Evolutionary conservation across 2,329 filamentous ascomycete genomes (phyloP).

Genomic region (Aspergillus floridensis): DNA sequence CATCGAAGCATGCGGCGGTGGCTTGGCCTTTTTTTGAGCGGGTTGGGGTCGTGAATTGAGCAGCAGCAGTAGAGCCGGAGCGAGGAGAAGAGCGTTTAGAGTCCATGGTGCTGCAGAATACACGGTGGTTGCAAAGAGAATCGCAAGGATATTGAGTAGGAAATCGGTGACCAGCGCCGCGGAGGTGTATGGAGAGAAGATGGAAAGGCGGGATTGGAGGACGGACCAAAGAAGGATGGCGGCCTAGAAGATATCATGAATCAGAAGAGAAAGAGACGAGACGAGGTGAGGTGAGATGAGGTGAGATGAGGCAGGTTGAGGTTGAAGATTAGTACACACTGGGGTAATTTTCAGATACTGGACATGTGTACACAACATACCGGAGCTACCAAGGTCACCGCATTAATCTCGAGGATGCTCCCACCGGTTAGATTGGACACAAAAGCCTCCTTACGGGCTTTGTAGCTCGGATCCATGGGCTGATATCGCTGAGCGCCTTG

Average conservation of each 20-base stretch:
- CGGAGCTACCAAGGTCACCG: slow-evolving; percentile 78
- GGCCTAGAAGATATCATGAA: slow-evolving; percentile 53
- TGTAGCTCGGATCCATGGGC: slow-evolving; percentile 63
- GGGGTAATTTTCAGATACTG: neutral
- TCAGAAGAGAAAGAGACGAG: neutral
- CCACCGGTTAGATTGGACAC: slow-evolving; percentile 89
- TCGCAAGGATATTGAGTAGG: slow-evolving; percentile 76
- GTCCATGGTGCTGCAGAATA: slow-evolving; percentile 74
- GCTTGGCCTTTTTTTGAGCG: slow-evolving; percentile 34
- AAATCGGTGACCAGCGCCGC: slow-evolving; percentile 75
- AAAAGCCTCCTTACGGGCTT: slow-evolving; percentile 89
- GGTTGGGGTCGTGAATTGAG: slow-evolving; percentile 35
- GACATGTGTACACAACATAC: slow-evolving; percentile 53
- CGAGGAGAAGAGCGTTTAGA: slow-evolving; percentile 70
- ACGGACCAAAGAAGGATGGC: slow-evolving; percentile 84
- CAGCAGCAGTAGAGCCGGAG: slow-evolving; percentile 66
- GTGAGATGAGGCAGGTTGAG: slow-evolving; percentile 4
- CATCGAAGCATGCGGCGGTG: slow-evolving; percentile 23
- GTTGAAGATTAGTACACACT: no score
- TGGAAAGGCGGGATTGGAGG: slow-evolving; percentile 76
- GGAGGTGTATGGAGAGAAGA: slow-evolving; percentile 73
- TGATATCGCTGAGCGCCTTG: neutral
- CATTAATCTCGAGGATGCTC: slow-evolving; percentile 78
- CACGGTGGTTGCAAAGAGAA: slow-evolving; percentile 80
- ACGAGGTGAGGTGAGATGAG: neutral